phyloP scores from a whole-genome alignment of 2,329 filamentous ascomycete genomes.

The Mycosphaerella arachidis region DNA sequence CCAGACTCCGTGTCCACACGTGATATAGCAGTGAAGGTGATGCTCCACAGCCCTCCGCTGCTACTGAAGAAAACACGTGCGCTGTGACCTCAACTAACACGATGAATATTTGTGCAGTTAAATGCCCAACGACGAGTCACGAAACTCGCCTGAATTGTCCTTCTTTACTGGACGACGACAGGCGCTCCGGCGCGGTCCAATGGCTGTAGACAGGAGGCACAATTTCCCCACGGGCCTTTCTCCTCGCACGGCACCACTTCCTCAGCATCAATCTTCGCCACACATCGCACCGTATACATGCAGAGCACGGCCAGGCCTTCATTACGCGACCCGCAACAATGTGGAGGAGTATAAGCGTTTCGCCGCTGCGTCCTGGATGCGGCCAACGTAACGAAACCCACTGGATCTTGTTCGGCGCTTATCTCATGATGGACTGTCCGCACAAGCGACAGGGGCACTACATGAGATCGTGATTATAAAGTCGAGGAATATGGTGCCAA shows the following conservation, averaged over 20 bases:
- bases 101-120: neutral
- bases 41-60: too few species aligned
- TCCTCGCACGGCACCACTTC: neutral
- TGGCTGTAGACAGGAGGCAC: neutral
- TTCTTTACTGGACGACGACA: neutral
- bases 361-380: neutral
- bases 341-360: conserved; percentile 25
- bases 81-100: neutral
- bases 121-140: neutral
- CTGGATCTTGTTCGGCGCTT: neutral
- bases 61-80: neutral
- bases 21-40: neutral
- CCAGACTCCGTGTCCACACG: neutral
- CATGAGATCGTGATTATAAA: too few species aligned
- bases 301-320: neutral
- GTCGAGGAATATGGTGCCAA: too few species aligned
- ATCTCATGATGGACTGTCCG: neutral
- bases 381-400: neutral
- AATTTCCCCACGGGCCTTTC: neutral
- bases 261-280: neutral
- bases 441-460: neutral
- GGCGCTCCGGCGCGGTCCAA: neutral
- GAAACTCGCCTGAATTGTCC: neutral
- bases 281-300: neutral
- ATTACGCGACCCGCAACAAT: neutral